Base-by-base conservation (phyloP, 495 filamentous ascomycete genomes). In the Neurospora tetraspora region DNA sequence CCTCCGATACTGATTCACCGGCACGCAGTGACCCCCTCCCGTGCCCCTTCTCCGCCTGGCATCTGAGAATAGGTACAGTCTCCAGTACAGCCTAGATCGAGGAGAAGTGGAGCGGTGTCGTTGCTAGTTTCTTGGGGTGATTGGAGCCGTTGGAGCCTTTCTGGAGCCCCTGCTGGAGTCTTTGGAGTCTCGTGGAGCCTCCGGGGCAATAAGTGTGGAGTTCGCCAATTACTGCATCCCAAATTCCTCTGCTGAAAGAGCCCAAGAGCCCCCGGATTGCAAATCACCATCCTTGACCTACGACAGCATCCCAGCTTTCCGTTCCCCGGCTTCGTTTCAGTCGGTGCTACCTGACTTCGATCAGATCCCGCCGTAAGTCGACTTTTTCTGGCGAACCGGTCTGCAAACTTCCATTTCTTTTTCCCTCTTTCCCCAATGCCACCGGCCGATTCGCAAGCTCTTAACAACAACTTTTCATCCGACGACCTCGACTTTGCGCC, bases 401-500 rank as follows among this genome's bases (percentile, higher is more conserved):
- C 53, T 31, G 27, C 53, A 65, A 65, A 34, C 53, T 65, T 34
- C 31, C 31, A 34, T 34, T 65, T 65, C 27, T 34, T 34, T 65
- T 36, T 31, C 43, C 16, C 20, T 45, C 10, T 39, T 68, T 36
- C 18, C 43, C 18, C 43, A 27, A 81, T 80, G 80, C 79, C 80
- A 70, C 71, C 76, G 16, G 71, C 71, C 77, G 71, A 77, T 70
- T 20, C 72, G 7, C 74, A 76, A 47, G 69, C 39, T 42, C 53
- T 65, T 37, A 70, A 73, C 70, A 76, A 77, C 61, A 78, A 74
- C 74, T 75, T 76, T n/a, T n/a, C n/a, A n/a, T n/a, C n/a, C n/a
- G n/a, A n/a, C 47, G 77, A 79, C 23, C 76, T 81, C 72, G 76
- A 76, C 20, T 79, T 80, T 53, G 72, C 78, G 27, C 76, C 78